Conservation (phyloP, 306 rosid genomes). For the Pyrus communis region DNA sequence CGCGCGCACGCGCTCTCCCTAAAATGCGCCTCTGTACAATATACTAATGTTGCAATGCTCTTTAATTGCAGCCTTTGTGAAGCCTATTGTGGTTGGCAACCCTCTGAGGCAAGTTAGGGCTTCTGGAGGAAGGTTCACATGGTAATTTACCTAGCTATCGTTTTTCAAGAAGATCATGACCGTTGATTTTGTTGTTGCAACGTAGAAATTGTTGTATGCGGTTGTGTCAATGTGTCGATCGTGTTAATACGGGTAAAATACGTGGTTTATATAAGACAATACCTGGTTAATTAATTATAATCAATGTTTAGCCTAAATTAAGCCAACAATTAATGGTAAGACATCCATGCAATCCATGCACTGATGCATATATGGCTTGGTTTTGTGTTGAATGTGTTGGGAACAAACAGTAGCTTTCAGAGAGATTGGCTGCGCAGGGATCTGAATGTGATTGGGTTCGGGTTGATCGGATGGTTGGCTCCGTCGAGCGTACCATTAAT, state of each 20-base stretch:
- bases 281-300: background rate
- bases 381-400: background rate
- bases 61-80: constrained; percentile 47
- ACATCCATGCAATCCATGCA: background rate
- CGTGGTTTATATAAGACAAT: background rate
- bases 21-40: background rate
- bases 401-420: constrained; percentile 38
- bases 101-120: constrained; percentile 49
- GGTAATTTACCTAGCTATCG: constrained; percentile 32
- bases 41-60: background rate
- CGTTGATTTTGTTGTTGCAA: background rate
- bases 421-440: constrained; percentile 84
- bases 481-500: constrained; percentile 88
- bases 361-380: background rate
- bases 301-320: background rate
- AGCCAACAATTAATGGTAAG: background rate
- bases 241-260: background rate
- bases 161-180: background rate
- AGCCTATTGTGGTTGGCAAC: constrained; percentile 42
- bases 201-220: background rate
- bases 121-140: constrained; percentile 50
- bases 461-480: constrained; percentile 85
- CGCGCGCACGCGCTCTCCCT: background rate
- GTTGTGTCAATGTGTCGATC: background rate
- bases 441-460: constrained; percentile 84